Evolutionary conservation across 345 rosid species (phyloP), one percentile per base, ranked within the genome.

Genomic region (Dipteronia dyeriana): DNA sequence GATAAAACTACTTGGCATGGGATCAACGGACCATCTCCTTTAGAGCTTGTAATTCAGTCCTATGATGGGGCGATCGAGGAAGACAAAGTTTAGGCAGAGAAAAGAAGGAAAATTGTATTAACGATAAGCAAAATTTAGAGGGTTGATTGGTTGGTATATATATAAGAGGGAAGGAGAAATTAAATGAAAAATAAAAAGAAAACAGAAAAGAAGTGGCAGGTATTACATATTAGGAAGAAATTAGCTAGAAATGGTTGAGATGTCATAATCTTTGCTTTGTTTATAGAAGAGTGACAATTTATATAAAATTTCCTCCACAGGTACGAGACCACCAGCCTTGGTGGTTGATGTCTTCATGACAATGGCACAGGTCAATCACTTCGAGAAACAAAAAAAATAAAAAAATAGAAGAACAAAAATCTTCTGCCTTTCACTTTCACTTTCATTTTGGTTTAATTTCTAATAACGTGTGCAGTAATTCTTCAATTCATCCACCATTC

Each of bases 311-410:
- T 78, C 57, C 23, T 53, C 20, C 57, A 53, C 76, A 20, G 74
- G 80, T 78, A 59, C 60, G 29, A 45, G 45, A 45, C 51, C n/a
- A n/a, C n/a, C n/a, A n/a, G n/a, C 68, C 74, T 74, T 79, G 77
- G 83, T 85, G 87, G 76, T 80, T 80, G 85, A 79, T 85, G n/a
- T n/a, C n/a, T n/a, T n/a, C n/a, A n/a, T n/a, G 85, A 79, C 84
- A 79, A 75, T 75, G 70, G 49, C 63, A 57, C 62, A 74, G 57
- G 6, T 1, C n/a, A 53, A 53, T 34, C 38, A 34, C 5, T 53
- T 16, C 57, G 1, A 53, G 1, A 14, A 14, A 63, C 2, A 12
- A 7, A 10, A 63, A 29, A 5, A 1, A 0, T 38, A 38, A 57
- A 38, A n/a, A 70, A 23, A 0, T 4, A 71, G 11, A 3, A 22